Evolutionary conservation across 2,329 filamentous ascomycete species (phyloP).

Genomic region (Claviceps cyperi): DNA sequence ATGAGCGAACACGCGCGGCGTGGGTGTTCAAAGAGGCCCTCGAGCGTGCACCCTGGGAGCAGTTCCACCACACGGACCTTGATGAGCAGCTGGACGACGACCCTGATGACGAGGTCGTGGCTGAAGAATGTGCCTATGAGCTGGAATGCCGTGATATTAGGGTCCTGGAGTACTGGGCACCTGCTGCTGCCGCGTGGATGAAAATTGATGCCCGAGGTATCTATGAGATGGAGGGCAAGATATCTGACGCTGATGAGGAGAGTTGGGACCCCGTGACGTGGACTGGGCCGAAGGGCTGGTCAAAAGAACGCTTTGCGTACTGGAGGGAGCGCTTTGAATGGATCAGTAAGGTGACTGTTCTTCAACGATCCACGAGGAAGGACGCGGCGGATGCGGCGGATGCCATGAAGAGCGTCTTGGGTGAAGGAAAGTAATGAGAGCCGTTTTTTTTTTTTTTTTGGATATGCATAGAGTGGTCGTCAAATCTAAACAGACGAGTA

Average conservation of each 20-base stretch:
- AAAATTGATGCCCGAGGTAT: background rate
- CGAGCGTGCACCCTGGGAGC: constrained; percentile 1
- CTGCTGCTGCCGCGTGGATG: constrained; percentile 1
- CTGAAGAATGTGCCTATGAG: background rate
- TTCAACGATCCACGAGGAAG: background rate
- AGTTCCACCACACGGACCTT: constrained; percentile 1
- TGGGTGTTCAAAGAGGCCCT: constrained; percentile 2
- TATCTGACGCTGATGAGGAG: background rate
- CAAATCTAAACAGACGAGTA: background rate
- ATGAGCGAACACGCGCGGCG: background rate
- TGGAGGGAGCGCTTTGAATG: constrained; percentile 1
- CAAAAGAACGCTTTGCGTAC: background rate
- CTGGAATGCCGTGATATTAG: constrained; percentile 3
- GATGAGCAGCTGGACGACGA: background rate
- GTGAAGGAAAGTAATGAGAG: background rate
- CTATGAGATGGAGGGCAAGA: constrained; percentile 1
- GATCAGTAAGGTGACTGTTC: background rate
- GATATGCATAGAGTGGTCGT: too few relatives aligned
- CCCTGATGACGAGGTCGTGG: constrained; percentile 1
- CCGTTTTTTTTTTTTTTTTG: too few relatives aligned
- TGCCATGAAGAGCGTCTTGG: background rate
- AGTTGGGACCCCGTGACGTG: background rate
- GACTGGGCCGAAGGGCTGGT: constrained; percentile 1
- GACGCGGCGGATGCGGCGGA: background rate
- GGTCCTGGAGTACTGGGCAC: constrained; percentile 2